Base-by-base conservation (phyloP, 2,329 filamentous ascomycete genomes). In the Fusarium luffae region DNA sequence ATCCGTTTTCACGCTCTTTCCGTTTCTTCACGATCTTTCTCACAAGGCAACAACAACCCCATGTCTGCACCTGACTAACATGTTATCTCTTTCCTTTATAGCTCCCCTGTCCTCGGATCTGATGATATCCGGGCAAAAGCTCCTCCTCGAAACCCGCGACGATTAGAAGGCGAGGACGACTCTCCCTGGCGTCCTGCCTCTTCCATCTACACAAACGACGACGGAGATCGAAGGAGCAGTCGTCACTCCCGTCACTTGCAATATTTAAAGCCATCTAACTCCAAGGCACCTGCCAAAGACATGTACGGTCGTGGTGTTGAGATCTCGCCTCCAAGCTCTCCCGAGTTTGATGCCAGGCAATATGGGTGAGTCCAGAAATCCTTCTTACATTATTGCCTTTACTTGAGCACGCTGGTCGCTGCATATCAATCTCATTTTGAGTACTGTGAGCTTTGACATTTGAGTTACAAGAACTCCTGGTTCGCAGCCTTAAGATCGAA, bases 251-350 rank as follows among this genome's bases (percentile, higher is more conserved):
- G 59, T 34, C 46, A 54, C 32, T 54, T 59, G 23, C 40, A 64
- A 25, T 23, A 41, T 57, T 48, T 27, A n/a, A 68, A 52, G 32
- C 37, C 66, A 59, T 88, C 89, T 47, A 84, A 64, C 44, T 66
- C 66, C 59, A 73, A 71, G 54, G 70, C 70, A 59, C 74, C 73
- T 63, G 69, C 75, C 63, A 71, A 68, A 64, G 68, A 67, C 68
- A 74, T 73, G 66, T 71, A 74, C 64, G 64, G 72, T 49, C 77
- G 72, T 49, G 76, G 84, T 82, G 46, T 87, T 83, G 64, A 77
- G 56, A 81, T 89, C 66, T 88, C 86, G 13, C 86, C 86, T 54
- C 86, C 85, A 30, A 88, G 86, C 79, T 89, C 86, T 43, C 86
- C 86, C 25, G 86, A 88, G 59, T 72, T 79, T 12, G 73, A 77